Evolutionary conservation across 2,329 filamentous ascomycete species (phyloP).

Genomic region (Gnomoniopsis smithogilvyi): DNA sequence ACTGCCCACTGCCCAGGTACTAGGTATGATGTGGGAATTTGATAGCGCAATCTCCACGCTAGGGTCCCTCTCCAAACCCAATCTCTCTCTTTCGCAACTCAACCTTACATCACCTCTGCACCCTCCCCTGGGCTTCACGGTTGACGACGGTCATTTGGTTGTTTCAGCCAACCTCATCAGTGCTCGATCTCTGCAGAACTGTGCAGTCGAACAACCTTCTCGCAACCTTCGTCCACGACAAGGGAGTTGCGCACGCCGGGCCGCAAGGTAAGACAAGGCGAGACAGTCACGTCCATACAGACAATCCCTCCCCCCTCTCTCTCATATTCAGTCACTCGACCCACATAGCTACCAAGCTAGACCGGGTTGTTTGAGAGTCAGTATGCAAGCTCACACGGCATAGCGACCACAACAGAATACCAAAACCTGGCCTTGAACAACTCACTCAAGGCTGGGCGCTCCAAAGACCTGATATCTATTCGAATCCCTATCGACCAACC

Average conservation of each 20-base stretch:
- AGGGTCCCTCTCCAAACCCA: too few relatives aligned
- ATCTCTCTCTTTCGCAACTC: too few relatives aligned
- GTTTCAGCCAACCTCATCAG: neutral
- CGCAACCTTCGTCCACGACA: neutral
- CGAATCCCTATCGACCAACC: neutral
- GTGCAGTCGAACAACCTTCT: neutral
- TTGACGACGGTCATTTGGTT: too few relatives aligned
- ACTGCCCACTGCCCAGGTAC: too few relatives aligned
- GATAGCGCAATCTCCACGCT: too few relatives aligned
- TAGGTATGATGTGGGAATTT: too few relatives aligned
- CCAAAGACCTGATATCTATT: neutral
- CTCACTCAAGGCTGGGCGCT: slow-evolving; percentile 9
- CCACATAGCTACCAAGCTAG: too few relatives aligned
- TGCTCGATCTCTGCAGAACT: neutral
- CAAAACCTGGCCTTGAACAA: neutral
- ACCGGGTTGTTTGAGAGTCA: too few relatives aligned
- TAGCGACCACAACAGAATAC: neutral
- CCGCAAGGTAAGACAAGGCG: neutral
- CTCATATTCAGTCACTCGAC: neutral
- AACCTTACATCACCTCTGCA: too few relatives aligned
- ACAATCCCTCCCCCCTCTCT: neutral
- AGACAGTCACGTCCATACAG: neutral
- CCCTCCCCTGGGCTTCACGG: too few relatives aligned
- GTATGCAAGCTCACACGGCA: too few relatives aligned
- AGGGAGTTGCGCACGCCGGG: neutral